Conservation (phyloP, 2,329 filamentous ascomycete species). For the Beauveria sp. region DNA sequence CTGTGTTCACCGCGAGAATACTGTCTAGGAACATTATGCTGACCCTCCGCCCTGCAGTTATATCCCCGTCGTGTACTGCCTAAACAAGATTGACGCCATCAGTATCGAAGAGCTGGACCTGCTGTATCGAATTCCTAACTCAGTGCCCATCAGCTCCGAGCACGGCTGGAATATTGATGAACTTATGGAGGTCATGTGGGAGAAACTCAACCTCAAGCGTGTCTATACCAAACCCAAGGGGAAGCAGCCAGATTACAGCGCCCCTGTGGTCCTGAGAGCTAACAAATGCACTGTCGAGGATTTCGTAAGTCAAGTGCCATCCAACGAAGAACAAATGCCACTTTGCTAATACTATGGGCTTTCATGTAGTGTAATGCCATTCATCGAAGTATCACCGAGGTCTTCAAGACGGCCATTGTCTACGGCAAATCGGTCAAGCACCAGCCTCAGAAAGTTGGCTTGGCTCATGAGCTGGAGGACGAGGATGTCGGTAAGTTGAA, state of each 20-base stretch:
- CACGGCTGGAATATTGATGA: constrained; percentile 98
- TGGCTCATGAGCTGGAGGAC: constrained; percentile 84
- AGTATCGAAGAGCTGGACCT: constrained; percentile 96
- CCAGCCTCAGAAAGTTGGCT: constrained; percentile 90
- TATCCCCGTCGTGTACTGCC: constrained; percentile 96
- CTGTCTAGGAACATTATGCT: neutral
- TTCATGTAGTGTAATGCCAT: constrained; percentile 79
- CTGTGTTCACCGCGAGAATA: constrained; percentile 4
- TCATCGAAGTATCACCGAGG: constrained; percentile 89
- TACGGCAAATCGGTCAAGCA: constrained; percentile 98
- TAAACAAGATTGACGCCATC: constrained; percentile 99
- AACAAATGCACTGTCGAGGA: constrained; percentile 87
- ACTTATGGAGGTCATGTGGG: constrained; percentile 96
- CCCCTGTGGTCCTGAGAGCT: constrained; percentile 81
- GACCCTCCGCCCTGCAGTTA: constrained; percentile 48
- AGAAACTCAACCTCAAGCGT: constrained; percentile 82
- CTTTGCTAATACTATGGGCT: constrained; percentile 28
- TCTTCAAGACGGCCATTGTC: constrained; percentile 92
- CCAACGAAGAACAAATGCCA: neutral
- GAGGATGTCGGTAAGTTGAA: constrained; percentile 82
- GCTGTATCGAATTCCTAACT: constrained; percentile 92
- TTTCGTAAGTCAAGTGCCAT: constrained; percentile 60
- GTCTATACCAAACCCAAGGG: constrained; percentile 99
- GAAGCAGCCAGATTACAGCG: constrained; percentile 81
- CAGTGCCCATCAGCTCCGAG: constrained; percentile 94